Conservation (phyloP, 768 basidiomycete species). For the Coprinellus aureogranulatus region DNA sequence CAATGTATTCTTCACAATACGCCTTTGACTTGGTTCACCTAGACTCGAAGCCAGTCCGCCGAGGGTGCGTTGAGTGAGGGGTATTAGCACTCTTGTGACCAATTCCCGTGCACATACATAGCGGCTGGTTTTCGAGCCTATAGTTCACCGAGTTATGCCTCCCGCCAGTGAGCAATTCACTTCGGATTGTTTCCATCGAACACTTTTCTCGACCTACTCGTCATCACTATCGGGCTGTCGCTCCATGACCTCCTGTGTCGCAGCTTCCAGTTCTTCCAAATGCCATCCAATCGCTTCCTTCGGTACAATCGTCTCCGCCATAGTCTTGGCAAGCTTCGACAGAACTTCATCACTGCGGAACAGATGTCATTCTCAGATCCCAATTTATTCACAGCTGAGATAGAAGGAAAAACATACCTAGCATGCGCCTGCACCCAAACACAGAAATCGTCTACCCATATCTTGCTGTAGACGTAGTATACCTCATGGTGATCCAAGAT, state of each 20-base stretch:
- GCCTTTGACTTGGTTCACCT: no score
- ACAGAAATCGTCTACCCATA: constrained; percentile 84
- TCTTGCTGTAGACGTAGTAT: constrained; percentile 85
- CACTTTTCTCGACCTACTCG: constrained; percentile 28
- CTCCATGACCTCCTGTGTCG: constrained; percentile 37
- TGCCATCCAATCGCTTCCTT: constrained; percentile 69
- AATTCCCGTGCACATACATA: no score
- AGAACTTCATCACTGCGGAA: constrained; percentile 56
- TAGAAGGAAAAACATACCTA: constrained; percentile 45
- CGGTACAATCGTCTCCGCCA: constrained; percentile 41
- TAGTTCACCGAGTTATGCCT: no score
- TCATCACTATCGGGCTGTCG: constrained; percentile 70
- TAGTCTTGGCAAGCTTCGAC: constrained; percentile 38
- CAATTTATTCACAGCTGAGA: neutral
- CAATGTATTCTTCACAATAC: no score
- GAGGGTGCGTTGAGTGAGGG: no score
- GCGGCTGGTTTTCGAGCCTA: no score
- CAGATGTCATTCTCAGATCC: neutral
- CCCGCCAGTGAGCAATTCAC: no score
- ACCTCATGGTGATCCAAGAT: constrained; percentile 81
- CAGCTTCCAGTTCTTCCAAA: constrained; percentile 63
- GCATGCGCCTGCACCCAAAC: constrained; percentile 73
- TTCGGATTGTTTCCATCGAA: no score
- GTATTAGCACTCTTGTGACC: no score
- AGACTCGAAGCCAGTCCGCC: no score